Evolutionary conservation across 2,329 filamentous ascomycete species (phyloP), one percentile per base, ranked within the genome.

Genomic region (Ceratocystis colombiana): DNA sequence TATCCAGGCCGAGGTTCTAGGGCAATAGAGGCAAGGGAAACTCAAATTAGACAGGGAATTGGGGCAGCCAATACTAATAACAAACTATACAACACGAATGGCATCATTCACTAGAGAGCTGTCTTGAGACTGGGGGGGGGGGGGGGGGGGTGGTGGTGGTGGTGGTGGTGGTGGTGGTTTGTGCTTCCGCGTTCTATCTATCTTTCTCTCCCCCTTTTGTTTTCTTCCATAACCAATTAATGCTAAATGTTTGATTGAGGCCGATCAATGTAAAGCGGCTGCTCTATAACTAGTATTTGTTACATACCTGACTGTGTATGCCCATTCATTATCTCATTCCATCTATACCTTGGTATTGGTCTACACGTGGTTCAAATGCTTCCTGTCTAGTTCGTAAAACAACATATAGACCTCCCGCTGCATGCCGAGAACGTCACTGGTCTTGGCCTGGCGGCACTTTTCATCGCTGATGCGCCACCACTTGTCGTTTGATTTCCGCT

Each of bases 391-490:
- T 78, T 97, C 93, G 76, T 99, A 99, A 75, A 99, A 99, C 64
- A 99, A 76, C 73, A 99, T 78, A 75, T 99, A 99, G 0, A 97
- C 93, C 76, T 99, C 94, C 72, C 87, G 88, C 76, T 96, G 91
- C 91, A 96, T 96, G 6, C 86, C 85, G 67, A 99, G 75, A 5
- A 99, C 90, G 71, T 99, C 94, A 65, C 82, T 84, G 5, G 92
- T 97, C 79, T 92, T 96, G 70, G 90, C 88, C 76, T 97, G 93
- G 73, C 93, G 94, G 72, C 97, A 85, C 76, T 95, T 96, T 70
- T 99, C 94, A 74, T 99, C 94, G 70, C 92, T 96, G 70, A 99
- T 96, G 45, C 94, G 85, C 94, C 94, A 99, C 94, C 94, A 99
- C 70, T 75, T 85, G 72, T 95, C 88, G 72, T 84, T 85, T 68